Evolutionary conservation across 2,329 filamentous ascomycete genomes (phyloP).

Genomic region (Davidsoniella australis): DNA sequence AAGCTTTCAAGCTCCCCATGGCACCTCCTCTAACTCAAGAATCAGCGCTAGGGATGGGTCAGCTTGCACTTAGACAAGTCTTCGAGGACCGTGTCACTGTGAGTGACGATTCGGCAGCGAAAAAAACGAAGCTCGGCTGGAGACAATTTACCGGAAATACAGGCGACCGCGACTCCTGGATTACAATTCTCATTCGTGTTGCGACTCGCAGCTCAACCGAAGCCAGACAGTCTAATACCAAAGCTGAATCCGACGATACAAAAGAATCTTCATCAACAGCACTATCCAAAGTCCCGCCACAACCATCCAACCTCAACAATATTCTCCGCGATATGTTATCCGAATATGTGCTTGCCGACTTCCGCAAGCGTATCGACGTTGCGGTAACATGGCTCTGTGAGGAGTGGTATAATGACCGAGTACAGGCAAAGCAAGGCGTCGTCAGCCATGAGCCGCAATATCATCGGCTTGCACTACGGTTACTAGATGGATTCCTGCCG

Average conservation of each 20-base stretch:
- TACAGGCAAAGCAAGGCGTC: conserved; percentile 18
- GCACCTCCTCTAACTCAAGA: conserved; percentile 57
- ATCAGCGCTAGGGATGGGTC: conserved; percentile 12
- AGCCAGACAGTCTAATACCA: conserved; percentile 17
- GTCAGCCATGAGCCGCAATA: conserved; percentile 37
- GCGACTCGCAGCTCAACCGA: conserved; percentile 25
- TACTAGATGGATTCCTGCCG: conserved; percentile 78
- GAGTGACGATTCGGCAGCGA: conserved; percentile 47
- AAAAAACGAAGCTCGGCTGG: conserved; percentile 55
- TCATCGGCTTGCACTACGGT: conserved; percentile 57
- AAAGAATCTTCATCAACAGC: neutral
- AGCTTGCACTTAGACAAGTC: conserved; percentile 13
- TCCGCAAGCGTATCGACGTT: conserved; percentile 72
- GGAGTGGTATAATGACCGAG: conserved; percentile 88
- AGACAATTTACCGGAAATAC: conserved; percentile 69
- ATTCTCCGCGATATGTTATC: conserved; percentile 68
- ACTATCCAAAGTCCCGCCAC: neutral
- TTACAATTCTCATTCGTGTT: conserved; percentile 69
- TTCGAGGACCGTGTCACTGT: conserved; percentile 34
- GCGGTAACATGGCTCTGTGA: conserved; percentile 91
- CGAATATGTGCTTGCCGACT: conserved; percentile 79
- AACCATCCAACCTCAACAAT: conserved; percentile 36
- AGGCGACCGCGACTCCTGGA: conserved; percentile 77
- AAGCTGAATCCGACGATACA: conserved; percentile 16
- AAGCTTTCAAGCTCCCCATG: conserved; percentile 62